These are phyloP conservation scores for Botrytis sinoallii DNA, from an alignment of 2,329 filamentous ascomycete genomes.

Conservation along the genomic window DNA sequence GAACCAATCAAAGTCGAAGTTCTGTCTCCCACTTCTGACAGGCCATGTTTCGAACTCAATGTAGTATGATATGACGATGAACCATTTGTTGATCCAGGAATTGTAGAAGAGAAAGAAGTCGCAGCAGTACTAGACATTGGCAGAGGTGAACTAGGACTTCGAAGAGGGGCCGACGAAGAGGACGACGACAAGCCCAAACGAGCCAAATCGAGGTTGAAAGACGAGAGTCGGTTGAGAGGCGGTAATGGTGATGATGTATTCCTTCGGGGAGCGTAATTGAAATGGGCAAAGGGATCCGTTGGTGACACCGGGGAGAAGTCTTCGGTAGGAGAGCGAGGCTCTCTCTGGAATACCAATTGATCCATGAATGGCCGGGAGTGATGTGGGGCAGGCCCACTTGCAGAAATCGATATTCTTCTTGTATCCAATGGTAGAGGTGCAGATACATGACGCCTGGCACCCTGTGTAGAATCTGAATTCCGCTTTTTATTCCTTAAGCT, in stretches of 20 bases:
- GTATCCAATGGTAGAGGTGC: slow-evolving; percentile 45
- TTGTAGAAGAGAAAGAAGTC: slow-evolving; percentile 43
- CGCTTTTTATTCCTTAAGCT: slow-evolving; percentile 57
- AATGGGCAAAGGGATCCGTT: slow-evolving; percentile 29
- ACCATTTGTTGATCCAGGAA: slow-evolving; percentile 43
- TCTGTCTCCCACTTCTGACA: slow-evolving; percentile 38
- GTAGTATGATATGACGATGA: slow-evolving; percentile 28
- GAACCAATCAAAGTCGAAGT: slow-evolving; percentile 66
- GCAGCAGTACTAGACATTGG: slow-evolving; percentile 34
- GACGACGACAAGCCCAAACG: slow-evolving; percentile 46
- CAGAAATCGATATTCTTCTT: slow-evolving; percentile 30
- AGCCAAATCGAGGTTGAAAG: slow-evolving; percentile 53
- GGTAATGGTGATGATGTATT: slow-evolving; percentile 56
- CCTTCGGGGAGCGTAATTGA: slow-evolving; percentile 33
- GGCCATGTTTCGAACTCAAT: slow-evolving; percentile 26
- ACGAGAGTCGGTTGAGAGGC: slow-evolving; percentile 52
- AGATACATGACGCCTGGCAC: slow-evolving; percentile 52
- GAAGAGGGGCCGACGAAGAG: slow-evolving; percentile 33
- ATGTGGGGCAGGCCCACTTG: slow-evolving; percentile 27
- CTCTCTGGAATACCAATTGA: slow-evolving; percentile 28
- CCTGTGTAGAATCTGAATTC: slow-evolving; percentile 43
- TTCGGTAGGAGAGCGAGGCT: slow-evolving; percentile 23
- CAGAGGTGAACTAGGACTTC: slow-evolving; percentile 32
- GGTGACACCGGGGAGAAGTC: slow-evolving; percentile 27
- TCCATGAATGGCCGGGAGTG: slow-evolving; percentile 29